Percentiles rank a stretch among this genome's conserved stretches.
Evolutionary conservation across 176 grass and related monocot species (phyloP).

Genomic region (Stipa capillata): DNA sequence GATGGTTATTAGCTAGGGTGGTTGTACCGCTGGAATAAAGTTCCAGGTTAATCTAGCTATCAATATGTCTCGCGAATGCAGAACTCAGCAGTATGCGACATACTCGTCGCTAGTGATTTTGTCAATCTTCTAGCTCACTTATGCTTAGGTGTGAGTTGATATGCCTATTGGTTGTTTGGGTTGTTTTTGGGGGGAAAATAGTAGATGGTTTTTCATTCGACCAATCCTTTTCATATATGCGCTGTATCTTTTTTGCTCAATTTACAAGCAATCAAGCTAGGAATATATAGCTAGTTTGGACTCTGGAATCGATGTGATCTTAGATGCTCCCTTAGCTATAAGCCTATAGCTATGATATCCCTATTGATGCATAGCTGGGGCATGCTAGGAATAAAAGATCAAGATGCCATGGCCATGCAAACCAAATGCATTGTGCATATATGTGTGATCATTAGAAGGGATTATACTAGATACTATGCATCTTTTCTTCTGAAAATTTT

Average conservation of each 20-base stretch:
- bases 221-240: constrained; percentile 12
- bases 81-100: no score
- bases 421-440: not conserved
- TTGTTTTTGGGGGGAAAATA: no score
- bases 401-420: not conserved
- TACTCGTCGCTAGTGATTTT: no score
- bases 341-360: not conserved
- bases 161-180: no score
- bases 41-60: no score
- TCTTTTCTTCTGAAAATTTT: not conserved
- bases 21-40: no score
- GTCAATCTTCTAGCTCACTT: no score
- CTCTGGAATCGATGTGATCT: constrained; percentile 30
- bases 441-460: not conserved
- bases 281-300: constrained; percentile 8
- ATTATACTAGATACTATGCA: not conserved
- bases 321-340: constrained; percentile 5
- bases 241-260: not conserved
- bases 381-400: constrained; percentile 4
- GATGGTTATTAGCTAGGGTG: no score
- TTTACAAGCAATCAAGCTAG: not conserved
- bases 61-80: no score
- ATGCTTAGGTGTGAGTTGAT: no score
- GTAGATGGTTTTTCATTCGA: no score
- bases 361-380: not conserved